Evolutionary conservation across 2,329 filamentous ascomycete species (phyloP), one percentile per base, ranked within the genome.

Genomic region (Aspergillus quadrilineatus): DNA sequence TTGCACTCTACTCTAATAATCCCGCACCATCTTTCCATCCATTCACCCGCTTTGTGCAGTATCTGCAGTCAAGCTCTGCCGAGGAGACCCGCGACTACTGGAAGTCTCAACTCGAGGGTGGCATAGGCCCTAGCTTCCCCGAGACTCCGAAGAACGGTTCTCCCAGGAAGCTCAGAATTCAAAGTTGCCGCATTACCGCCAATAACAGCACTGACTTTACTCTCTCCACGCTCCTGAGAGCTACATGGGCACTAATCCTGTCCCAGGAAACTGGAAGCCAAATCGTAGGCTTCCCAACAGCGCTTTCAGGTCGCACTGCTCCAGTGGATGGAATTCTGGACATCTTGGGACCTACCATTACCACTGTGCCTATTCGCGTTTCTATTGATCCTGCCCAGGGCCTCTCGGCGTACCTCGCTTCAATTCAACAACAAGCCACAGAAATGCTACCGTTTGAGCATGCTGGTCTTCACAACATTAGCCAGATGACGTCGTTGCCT

Each of bases 201-300:
- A 15, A 17, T 7, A 17, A 32, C 14, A 32, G 26, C n/a, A 50
- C 32, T n/a, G 67, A 67, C 10, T 26, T 43, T 47, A 77, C 77
- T 0, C 61, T 77, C 4, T 73, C 76, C 4, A 77, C 73, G 2
- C 66, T 76, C 29, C 74, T 79, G 26, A 70, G 75, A 39, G 73
- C 70, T 12, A 74, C 76, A 7, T 79, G 75, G 77, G 72, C 75
- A 10, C 60, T 79, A 4, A 67, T 76, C 0, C 69, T 71, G 1
- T 70, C 70, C 0, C 63, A 74, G 9, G 76, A 77, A 52, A 70
- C 75, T 50, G 70, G 68, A 7, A 68, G 48, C 28, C 28, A 67
- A 29, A 75, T 77, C 50, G 69, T 78, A 14, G 64, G 76, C 4
- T 77, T 79, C 50, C 76, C 75, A 4, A 73, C 76, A 60, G 77